These are phyloP conservation scores for Abrus pulchellus DNA, from an alignment of 306 rosid genomes.

Conservation along the genomic window DNA sequence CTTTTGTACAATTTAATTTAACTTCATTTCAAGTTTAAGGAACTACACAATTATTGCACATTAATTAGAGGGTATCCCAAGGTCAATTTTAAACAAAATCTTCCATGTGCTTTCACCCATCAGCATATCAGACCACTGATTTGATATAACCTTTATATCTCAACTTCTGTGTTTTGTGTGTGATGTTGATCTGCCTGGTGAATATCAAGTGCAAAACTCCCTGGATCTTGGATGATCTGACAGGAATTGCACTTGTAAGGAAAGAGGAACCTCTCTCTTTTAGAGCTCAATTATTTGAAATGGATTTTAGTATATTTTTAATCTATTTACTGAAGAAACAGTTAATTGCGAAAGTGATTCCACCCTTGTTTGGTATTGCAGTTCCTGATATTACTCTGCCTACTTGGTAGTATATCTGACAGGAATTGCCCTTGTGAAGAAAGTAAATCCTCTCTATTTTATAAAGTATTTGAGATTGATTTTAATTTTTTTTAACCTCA, in stretches of 20 bases:
- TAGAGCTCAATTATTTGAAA: neutral
- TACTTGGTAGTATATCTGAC: no score
- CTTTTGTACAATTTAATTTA: constrained; percentile 36
- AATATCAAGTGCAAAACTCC: neutral
- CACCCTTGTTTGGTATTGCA: no score
- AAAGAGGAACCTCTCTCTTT: neutral
- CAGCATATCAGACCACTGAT: neutral
- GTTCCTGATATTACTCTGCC: no score
- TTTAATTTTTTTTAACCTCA: no score
- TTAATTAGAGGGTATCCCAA: constrained; percentile 31
- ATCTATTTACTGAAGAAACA: neutral
- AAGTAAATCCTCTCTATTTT: no score
- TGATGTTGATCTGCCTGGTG: neutral
- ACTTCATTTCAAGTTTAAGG: constrained; percentile 13
- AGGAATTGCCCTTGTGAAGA: no score
- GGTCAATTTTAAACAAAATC: constrained; percentile 17
- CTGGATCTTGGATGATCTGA: neutral
- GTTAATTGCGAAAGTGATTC: neutral
- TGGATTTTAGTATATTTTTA: no score
- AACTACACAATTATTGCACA: constrained; percentile 32
- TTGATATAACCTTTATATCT: constrained; percentile 10
- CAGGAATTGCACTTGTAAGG: neutral
- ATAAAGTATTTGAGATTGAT: no score
- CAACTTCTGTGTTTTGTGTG: neutral
- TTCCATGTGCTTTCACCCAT: constrained; percentile 7